Base-by-base conservation (phyloP, 2,329 filamentous ascomycete genomes). In the Pyricularia pennisetigena region DNA sequence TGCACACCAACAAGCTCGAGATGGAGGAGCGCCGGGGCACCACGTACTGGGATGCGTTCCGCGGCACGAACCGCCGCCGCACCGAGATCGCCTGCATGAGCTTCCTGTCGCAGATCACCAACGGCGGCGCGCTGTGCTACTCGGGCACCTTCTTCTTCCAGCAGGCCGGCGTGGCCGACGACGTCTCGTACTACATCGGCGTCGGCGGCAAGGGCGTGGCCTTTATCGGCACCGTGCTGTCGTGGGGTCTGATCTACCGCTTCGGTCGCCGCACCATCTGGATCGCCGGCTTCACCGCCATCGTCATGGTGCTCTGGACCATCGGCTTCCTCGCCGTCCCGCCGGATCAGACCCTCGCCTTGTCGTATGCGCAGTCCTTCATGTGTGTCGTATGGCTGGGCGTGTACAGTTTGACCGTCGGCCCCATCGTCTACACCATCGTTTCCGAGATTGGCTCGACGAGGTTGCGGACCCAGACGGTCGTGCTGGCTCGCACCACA, bases 91-190 rank as follows among this genome's bases (percentile, higher is more conserved):
- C 78, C 28, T 78, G 78, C 71, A 76, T 80, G 75, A 69, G 75
- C 20, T 80, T 80, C 72, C 69, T 79, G 54, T 78, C 76, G 1
- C 82, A 83, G 70, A 79, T 80, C 71, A 78, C 78, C 5, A 75
- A 78, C 68, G 78, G 81, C 16, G 76, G 77, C 57, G 76, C 78
- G 16, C 74, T 70, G 65, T 78, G 78, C 72, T 81, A 82, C 70
- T 78, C 74, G 10, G 78, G 78, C 12, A 79, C 79, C 29, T 83
- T 81, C 75, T 83, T 83, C 74, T 82, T 82, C 74, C 76, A 80
- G 63, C 79, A 81, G 71, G 77, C 80, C 0, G 81, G 82, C 65
- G 77, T 82, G 65, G 69, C 74, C 35, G 69, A 75, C 32, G 71
- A 73, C 4, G 73, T 76, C 3, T 76, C 80, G 0, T 82, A 81